These are phyloP conservation scores for Solanum chacoense DNA, from an alignment of 305 asterid genomes.

Conservation along the genomic window DNA sequence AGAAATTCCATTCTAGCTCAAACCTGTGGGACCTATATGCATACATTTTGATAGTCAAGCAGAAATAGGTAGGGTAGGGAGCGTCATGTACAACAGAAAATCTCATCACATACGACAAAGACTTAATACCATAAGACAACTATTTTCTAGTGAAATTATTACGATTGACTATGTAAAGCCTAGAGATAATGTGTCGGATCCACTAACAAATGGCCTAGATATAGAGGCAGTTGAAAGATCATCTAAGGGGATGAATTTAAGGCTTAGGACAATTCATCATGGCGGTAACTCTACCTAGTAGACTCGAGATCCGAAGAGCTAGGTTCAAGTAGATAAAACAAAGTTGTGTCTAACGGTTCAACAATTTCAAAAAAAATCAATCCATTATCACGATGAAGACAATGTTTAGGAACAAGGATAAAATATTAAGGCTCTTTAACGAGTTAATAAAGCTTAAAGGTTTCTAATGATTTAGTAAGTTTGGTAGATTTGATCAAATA, in stretches of 20 bases:
- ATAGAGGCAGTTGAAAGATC: background rate
- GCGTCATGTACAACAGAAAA: background rate
- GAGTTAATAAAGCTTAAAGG: too few species aligned
- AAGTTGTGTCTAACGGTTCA: background rate
- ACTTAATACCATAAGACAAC: background rate
- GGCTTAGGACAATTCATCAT: background rate
- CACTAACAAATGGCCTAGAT: background rate
- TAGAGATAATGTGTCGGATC: background rate
- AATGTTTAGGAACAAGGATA: background rate
- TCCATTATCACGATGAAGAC: background rate
- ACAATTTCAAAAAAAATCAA: too few species aligned
- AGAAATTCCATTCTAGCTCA: background rate
- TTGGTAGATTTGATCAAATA: background rate
- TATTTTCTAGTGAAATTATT: background rate
- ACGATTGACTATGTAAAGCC: background rate
- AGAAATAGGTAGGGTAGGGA: background rate
- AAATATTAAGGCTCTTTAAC: too few species aligned
- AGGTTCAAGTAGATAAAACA: background rate
- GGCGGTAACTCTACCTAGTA: background rate
- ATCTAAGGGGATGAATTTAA: background rate
- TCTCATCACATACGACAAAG: background rate
- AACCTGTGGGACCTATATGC: background rate
- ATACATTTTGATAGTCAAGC: background rate
- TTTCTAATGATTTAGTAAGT: background rate
- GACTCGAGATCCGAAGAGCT: background rate